Base-by-base conservation (phyloP, 768 basidiomycete genomes). In the Lactarius evosmus region DNA sequence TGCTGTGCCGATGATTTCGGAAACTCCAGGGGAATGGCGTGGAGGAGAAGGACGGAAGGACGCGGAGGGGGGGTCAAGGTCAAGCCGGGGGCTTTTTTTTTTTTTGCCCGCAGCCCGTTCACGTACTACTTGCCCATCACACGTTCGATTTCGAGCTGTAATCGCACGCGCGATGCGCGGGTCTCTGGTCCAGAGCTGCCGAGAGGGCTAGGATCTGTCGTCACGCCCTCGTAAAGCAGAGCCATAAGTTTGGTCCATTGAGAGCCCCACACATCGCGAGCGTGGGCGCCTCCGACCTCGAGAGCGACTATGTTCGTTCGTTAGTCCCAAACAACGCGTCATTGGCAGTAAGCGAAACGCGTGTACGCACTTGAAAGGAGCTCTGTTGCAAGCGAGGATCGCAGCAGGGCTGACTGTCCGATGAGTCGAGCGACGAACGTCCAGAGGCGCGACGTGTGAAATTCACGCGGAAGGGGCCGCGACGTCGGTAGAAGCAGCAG, bases 221-320 rank as follows among this genome's bases (percentile, higher is more conserved):
- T 89, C 44, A 83, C 77, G 8, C 86, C 85, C 57, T 86, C 81
- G 66, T 91, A 85, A 16, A 92, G 72, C 16, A 89, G 72, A 29
- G 77, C 80, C 25, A 93, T 78, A 57, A 92, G 74, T 72, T 92
- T 92, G 62, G 85, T 74, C 85, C 88, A 93, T 72, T 93, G 91
- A 41, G 78, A 75, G n/a, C 91, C 91, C 86, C 87, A 93, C 9
- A 88, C 74, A 30, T 78, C 74, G 60, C 77, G 77, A 9, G 86
- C 88, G 55, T 84, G 78, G 29, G 77, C 66, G 3, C 91, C 89
- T 67, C 86, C 79, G 33, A 91, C 87, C 57, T 91, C 88, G 29
- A 93, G 73, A 19, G 82, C 90, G 68, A 83, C 90, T 92, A 63
- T 19, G 17, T 30, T 17, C 8, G 8, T 49, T 33, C 54, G 5